Evolutionary conservation across 2,329 filamentous ascomycete species (phyloP).

Genomic region (Didymella exigua): DNA sequence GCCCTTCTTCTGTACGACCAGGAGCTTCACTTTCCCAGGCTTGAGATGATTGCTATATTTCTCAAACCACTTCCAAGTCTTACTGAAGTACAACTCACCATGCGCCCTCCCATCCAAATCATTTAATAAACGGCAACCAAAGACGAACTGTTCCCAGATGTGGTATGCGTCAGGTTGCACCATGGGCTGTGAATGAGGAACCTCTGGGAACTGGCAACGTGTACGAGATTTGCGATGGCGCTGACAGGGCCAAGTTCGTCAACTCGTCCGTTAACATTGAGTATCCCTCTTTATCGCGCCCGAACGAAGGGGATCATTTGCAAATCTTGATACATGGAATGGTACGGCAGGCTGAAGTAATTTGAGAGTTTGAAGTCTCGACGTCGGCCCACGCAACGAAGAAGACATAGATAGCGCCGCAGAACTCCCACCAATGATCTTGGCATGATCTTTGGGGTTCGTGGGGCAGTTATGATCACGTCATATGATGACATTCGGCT

Average conservation of each 20-base stretch:
- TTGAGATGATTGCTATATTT: no score
- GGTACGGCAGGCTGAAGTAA: neutral
- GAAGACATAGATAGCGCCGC: no score
- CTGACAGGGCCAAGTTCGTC: neutral
- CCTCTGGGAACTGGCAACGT: neutral
- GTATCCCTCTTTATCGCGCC: neutral
- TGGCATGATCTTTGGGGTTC: no score
- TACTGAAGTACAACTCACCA: no score
- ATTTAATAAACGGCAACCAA: no score
- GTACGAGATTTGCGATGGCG: neutral
- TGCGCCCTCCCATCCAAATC: no score
- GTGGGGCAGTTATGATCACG: neutral
- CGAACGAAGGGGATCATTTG: neutral
- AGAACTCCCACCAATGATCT: no score
- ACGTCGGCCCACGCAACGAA: neutral
- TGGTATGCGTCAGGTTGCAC: neutral
- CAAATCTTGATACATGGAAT: neutral
- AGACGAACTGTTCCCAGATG: no score
- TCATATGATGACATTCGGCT: neutral
- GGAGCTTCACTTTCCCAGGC: no score
- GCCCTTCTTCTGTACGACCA: no score
- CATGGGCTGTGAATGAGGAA: neutral
- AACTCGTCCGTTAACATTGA: neutral
- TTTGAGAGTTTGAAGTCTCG: neutral
- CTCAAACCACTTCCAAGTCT: no score